These are phyloP conservation scores for Isabelozyma rhagii DNA, from an alignment of 805 yeast species.

Conservation along the genomic window DNA sequence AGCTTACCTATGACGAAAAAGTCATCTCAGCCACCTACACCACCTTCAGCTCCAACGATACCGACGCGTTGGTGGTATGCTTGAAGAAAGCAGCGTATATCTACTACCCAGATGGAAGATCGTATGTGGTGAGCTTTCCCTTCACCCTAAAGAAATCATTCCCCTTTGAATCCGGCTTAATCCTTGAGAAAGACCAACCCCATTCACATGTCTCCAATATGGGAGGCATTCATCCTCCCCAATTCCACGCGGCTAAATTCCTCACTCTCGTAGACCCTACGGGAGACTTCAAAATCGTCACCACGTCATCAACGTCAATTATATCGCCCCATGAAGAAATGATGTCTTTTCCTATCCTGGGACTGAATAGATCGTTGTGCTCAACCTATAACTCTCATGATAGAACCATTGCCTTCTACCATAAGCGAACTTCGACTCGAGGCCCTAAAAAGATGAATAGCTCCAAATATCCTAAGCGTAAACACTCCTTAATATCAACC, in stretches of 20 bases:
- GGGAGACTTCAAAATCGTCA: slow-evolving; percentile 67
- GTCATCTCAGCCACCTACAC: slow-evolving; percentile 64
- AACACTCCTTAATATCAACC: slow-evolving; percentile 31
- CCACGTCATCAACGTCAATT: slow-evolving; percentile 66
- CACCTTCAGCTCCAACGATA: slow-evolving; percentile 28
- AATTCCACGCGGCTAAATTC: slow-evolving; percentile 38
- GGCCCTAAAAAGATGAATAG: slow-evolving; percentile 9
- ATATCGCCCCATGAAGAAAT: slow-evolving; percentile 58
- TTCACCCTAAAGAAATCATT: slow-evolving; percentile 60
- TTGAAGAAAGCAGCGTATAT: slow-evolving; percentile 58
- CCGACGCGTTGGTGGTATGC: slow-evolving; percentile 52
- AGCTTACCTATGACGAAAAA: slow-evolving; percentile 47
- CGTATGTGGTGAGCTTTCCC: slow-evolving; percentile 64
- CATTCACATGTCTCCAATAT: slow-evolving; percentile 6
- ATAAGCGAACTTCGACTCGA: slow-evolving; percentile 40
- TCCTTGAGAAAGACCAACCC: slow-evolving; percentile 50
- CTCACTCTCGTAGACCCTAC: slow-evolving; percentile 73
- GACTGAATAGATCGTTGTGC: slow-evolving; percentile 42
- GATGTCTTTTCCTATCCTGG: slow-evolving; percentile 48
- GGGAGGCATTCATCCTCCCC: slow-evolving; percentile 14
- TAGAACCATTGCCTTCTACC: slow-evolving; percentile 49
- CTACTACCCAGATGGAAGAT: slow-evolving; percentile 58
- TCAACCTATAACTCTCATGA: slow-evolving; percentile 54
- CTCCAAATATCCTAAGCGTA: slow-evolving; percentile 15
- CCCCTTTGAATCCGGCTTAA: slow-evolving; percentile 64